Percentiles rank a stretch among this genome's conserved stretches.
Evolutionary conservation across 257 asterid species (phyloP).

Genomic region (Solanum peruvianum): DNA sequence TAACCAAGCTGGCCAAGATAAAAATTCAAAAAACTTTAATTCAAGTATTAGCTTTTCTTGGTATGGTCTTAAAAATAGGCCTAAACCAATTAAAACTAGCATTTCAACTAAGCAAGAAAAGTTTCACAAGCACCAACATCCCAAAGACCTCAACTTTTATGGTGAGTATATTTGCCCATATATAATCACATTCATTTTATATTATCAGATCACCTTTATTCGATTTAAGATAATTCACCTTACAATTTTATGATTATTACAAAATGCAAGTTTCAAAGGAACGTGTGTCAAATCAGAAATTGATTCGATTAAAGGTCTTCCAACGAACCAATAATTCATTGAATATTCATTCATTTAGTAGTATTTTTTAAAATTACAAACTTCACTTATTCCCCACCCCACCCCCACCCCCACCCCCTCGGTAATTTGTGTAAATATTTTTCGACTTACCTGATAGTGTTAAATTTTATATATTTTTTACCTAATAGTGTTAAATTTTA

Average conservation of each 20-base stretch:
- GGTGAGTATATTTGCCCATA: background rate
- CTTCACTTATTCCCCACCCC: background rate
- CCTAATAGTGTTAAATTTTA: background rate
- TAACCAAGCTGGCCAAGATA: conserved; percentile 7
- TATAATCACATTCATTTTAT: background rate
- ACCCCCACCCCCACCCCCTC: no score
- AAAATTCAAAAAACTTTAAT: background rate
- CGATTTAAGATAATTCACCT: no score
- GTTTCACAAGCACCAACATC: background rate
- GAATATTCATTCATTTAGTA: background rate
- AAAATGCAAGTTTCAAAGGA: background rate
- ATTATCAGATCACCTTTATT: background rate
- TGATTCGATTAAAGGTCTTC: background rate
- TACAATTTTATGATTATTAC: background rate
- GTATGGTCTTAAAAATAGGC: background rate
- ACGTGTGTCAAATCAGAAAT: background rate
- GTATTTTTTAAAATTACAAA: background rate
- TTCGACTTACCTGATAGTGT: background rate
- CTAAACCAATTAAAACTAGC: background rate
- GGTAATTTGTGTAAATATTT: background rate
- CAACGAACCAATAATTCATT: background rate
- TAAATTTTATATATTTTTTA: background rate
- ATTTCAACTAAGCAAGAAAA: background rate
- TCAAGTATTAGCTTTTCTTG: background rate
- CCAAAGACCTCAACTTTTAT: background rate